Conservation (phyloP, 352 stramenopile species). For the Saprolegnia diclina region DNA sequence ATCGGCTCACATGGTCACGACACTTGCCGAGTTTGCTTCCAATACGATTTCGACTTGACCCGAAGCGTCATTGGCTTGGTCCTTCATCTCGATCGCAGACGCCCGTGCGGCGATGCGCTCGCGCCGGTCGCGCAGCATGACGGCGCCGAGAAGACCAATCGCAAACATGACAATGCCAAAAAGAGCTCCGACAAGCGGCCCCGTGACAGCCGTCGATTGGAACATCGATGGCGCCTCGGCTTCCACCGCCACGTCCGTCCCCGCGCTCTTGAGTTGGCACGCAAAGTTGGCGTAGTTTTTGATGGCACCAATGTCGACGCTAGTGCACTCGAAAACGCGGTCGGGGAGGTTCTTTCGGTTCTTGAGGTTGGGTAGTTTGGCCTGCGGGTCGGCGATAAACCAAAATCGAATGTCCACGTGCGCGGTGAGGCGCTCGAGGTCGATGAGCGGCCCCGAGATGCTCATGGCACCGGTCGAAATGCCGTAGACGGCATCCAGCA, state of each 20-base stretch:
- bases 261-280: not conserved
- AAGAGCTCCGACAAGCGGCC: too few species aligned
- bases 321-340: not conserved
- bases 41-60: too few species aligned
- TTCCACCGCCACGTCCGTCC: not conserved
- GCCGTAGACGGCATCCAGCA: not conserved
- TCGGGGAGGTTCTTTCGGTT: not conserved
- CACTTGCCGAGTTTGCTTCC: too few species aligned
- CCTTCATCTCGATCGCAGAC: too few species aligned
- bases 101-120: too few species aligned
- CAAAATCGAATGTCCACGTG: conserved; percentile 9
- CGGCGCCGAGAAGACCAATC: too few species aligned
- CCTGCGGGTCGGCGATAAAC: not conserved
- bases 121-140: too few species aligned
- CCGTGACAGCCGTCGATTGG: too few species aligned
- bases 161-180: too few species aligned
- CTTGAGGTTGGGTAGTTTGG: not conserved
- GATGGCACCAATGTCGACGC: not conserved
- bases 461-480: not conserved
- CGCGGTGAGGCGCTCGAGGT: not conserved
- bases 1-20: too few species aligned
- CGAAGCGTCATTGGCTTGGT: too few species aligned
- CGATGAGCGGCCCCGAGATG: not conserved
- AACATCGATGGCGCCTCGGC: not conserved
- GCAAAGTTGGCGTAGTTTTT: not conserved